phyloP scores from a whole-genome alignment of 2,329 filamentous ascomycete species.

The Penicillium hordei region DNA sequence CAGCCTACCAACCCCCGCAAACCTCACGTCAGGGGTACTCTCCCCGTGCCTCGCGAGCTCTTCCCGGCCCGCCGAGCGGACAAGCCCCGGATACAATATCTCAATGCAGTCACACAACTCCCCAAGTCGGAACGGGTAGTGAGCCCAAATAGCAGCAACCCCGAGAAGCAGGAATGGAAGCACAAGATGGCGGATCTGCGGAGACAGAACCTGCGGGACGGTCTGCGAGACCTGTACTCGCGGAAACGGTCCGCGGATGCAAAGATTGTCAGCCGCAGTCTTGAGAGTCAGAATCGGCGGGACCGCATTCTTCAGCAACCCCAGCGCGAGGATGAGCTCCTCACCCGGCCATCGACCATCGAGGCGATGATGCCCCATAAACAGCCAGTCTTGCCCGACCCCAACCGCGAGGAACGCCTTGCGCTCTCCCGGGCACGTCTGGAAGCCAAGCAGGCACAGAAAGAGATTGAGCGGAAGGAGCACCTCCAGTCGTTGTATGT shows the following conservation, averaged over 20 bases:
- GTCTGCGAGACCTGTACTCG: conserved; percentile 66
- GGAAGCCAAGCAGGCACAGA: conserved; percentile 49
- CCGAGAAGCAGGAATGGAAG: conserved; percentile 64
- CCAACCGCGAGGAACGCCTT: conserved; percentile 57
- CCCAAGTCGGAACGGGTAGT: conserved; percentile 44
- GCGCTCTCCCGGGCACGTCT: conserved; percentile 45
- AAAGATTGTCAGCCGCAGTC: conserved; percentile 43
- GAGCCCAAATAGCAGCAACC: conserved; percentile 42
- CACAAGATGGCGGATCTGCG: conserved; percentile 69
- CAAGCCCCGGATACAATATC: conserved; percentile 64
- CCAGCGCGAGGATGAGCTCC: conserved; percentile 71
- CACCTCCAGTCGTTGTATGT: conserved; percentile 85
- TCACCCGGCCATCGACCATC: conserved; percentile 69
- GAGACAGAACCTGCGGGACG: conserved; percentile 68
- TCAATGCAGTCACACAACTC: conserved; percentile 58
- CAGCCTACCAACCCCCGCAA: conserved; percentile 62
- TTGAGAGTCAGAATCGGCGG: conserved; percentile 51
- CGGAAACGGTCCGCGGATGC: conserved; percentile 57
- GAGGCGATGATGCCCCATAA: conserved; percentile 51
- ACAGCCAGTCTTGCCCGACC: conserved; percentile 60
- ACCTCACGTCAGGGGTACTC: conserved; percentile 66
- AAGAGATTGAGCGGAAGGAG: conserved; percentile 63
- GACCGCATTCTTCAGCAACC: conserved; percentile 59
- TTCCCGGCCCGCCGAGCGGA: conserved; percentile 63
- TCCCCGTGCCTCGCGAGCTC: conserved; percentile 79